Conservation (phyloP, 2,329 filamentous ascomycete species). For the Cercospora nicotianae region DNA sequence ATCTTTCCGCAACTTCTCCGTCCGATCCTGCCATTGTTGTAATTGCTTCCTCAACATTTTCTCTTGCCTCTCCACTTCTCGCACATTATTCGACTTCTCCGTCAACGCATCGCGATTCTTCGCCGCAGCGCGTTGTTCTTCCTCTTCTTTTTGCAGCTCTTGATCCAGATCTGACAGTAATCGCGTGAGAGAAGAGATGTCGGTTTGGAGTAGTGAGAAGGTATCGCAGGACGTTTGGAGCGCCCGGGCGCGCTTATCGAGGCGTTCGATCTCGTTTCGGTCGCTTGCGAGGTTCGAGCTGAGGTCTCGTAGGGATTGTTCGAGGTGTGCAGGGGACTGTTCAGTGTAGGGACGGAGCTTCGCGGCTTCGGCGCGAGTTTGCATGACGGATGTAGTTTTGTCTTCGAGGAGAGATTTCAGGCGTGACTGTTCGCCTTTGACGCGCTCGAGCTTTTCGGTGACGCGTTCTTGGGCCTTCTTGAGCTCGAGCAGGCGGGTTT, state of each 20-base stretch:
- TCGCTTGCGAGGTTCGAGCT: conserved; percentile 75
- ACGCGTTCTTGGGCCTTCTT: conserved; percentile 80
- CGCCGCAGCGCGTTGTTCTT: conserved; percentile 76
- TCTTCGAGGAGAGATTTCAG: conserved; percentile 72
- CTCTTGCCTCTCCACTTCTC: conserved; percentile 88
- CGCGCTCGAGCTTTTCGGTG: conserved; percentile 76
- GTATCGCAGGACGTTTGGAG: conserved; percentile 90
- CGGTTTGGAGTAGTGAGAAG: conserved; percentile 77
- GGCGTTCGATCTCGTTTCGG: conserved; percentile 78
- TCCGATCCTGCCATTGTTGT: conserved; percentile 80
- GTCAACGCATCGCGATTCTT: conserved; percentile 83
- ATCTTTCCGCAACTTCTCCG: conserved; percentile 76
- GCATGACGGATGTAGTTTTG: conserved; percentile 67
- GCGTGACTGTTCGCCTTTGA: conserved; percentile 75
- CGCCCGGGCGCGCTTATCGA: conserved; percentile 84
- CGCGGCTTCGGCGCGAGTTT: conserved; percentile 77
- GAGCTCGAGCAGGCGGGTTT: conserved; percentile 76
- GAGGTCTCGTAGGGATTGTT: conserved; percentile 77
- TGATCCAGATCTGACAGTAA: conserved; percentile 80
- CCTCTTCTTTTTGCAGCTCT: conserved; percentile 89
- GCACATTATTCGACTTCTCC: conserved; percentile 83
- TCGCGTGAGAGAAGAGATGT: conserved; percentile 85
- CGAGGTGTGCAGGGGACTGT: conserved; percentile 80
- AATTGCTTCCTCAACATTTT: conserved; percentile 79
- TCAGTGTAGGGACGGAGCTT: conserved; percentile 91